Base-by-base conservation (phyloP, 2,329 filamentous ascomycete genomes). In the Neodidymelliopsis sp. region DNA sequence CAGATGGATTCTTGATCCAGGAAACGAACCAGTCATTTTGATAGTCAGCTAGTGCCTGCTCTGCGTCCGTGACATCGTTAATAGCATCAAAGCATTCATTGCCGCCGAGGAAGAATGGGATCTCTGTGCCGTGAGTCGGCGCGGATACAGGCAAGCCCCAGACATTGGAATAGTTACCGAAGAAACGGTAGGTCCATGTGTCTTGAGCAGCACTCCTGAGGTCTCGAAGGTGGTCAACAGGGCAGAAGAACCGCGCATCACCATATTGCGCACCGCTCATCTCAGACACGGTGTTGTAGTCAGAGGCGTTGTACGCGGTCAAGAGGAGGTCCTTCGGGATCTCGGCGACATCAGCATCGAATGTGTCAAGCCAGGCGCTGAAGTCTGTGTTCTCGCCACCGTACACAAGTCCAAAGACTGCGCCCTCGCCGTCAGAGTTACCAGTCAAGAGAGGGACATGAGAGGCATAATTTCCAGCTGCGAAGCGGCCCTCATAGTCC, bases 241-340 rank as follows among this genome's bases (percentile, higher is more conserved):
- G 56, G 53, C 77, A 79, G 57, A 77, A 72, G 65, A 79, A 79
- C 9, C 75, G 75, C 4, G 75, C 77, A 13, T 79, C 77, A 20
- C 76, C 77, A 31, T 67, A 67, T 60, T 78, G 75, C 0, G 64
- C 61, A 12, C 77, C 77, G 49, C 75, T 77, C 53, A 74, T 72
- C 9, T 72, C 67, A 3, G 75, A 71, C 13, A 73, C 73, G 33
- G 60, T 70, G n/a, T 35, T 35, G 13, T 62, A 77, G 46, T 76
- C 71, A 1, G 70, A 59, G 2, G 60, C 51, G 15, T 70, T 66
- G 58, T 76, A 76, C 8, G 70, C 66, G 2, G 43, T 56, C 20
- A 72, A 47, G 4, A 77, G 59, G 4, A 61, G 45, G 1, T 63
- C 44, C 13, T 73, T 67, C 4, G 73, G 69, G 9, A 77, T 70